phyloP scores from a whole-genome alignment of 352 stramenopile genomes.

The Aphanomyces invadans region DNA sequence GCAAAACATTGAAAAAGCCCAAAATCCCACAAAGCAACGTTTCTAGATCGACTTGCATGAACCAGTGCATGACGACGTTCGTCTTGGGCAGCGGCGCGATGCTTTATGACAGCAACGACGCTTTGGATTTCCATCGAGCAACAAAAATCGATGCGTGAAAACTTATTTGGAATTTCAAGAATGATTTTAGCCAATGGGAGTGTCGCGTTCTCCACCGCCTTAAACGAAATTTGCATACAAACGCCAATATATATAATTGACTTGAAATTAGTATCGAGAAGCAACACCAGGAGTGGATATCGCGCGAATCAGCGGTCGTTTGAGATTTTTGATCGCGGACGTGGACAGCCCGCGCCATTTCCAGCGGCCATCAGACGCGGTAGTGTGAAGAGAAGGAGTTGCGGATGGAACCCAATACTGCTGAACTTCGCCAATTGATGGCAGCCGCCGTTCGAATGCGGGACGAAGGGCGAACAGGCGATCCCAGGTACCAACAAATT shows the following conservation, averaged over 20 bases:
- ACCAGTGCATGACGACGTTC: no score
- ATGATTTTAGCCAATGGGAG: not conserved
- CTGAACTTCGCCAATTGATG: slow-evolving; percentile 79
- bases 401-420: slow-evolving; percentile 26
- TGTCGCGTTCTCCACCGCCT: not conserved
- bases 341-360: slow-evolving; percentile 1
- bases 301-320: slow-evolving; percentile 15
- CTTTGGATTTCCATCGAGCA: no score
- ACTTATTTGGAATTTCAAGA: not conserved
- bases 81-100: no score
- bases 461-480: slow-evolving; percentile 56
- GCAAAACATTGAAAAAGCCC: no score
- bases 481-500: slow-evolving; percentile 84
- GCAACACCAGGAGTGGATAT: not conserved
- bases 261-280: not conserved
- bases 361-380: not conserved
- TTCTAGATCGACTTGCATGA: no score
- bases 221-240: not conserved
- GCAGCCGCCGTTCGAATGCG: slow-evolving; percentile 76
- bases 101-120: no score
- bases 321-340: slow-evolving; percentile 9
- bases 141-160: no score
- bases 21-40: no score
- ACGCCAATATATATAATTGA: not conserved
- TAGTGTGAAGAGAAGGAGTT: not conserved